phyloP scores from a whole-genome alignment of 495 filamentous ascomycete genomes.

The Lophium mytilinum region DNA sequence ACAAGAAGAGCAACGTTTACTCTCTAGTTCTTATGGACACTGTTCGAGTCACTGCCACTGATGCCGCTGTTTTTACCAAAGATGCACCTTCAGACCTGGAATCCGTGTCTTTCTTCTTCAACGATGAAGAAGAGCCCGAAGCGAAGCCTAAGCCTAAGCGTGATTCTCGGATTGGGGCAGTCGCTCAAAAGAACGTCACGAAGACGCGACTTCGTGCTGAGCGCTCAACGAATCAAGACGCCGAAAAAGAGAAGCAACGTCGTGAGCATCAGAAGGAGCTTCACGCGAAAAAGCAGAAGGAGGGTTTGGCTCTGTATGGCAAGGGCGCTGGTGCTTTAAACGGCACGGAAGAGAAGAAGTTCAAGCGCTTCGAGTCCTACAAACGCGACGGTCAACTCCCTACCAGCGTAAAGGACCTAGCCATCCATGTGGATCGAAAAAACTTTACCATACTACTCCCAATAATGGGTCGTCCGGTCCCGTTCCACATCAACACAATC shows the following conservation, averaged over 20 bases:
- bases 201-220: conserved; percentile 91
- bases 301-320: conserved; percentile 75
- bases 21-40: conserved; percentile 89
- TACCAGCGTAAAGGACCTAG: conserved; percentile 67
- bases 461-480: conserved; percentile 95
- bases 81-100: conserved; percentile 85
- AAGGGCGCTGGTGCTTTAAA: conserved; percentile 74
- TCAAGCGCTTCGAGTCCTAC: conserved; percentile 98
- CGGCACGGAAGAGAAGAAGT: conserved; percentile 87
- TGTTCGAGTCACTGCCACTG: conserved; percentile 69
- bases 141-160: conserved; percentile 71
- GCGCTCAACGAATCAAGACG: conserved; percentile 72
- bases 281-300: conserved; percentile 75
- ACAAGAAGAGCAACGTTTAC: conserved; percentile 78
- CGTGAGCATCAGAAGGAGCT: conserved; percentile 92
- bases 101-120: conserved; percentile 93
- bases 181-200: conserved; percentile 85
- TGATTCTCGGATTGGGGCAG: conserved; percentile 70
- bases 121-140: conserved; percentile 54
- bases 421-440: conserved; percentile 83
- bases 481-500: conserved; percentile 98
- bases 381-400: conserved; percentile 97
- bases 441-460: conserved; percentile 85
- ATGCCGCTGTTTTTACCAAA: conserved; percentile 82
- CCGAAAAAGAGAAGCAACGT: conserved; percentile 79